Conservation (phyloP, 2,329 filamentous ascomycete species). For the Tolypocladium inflatum region DNA sequence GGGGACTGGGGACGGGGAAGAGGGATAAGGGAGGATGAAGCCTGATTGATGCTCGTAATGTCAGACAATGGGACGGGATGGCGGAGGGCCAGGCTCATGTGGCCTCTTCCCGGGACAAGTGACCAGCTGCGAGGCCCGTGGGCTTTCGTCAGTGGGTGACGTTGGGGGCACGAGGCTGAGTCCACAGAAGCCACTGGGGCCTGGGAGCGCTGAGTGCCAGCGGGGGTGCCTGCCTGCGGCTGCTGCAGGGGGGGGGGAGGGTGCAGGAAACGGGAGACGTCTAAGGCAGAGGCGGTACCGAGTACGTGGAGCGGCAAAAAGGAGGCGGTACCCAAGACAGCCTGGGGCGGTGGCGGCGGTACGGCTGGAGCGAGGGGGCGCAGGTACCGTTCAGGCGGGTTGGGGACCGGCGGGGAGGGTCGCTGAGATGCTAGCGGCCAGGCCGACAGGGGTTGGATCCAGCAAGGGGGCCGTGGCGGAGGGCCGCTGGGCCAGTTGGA, state of each 20-base stretch:
- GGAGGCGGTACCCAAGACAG: constrained; percentile 2
- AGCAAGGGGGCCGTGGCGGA: constrained; percentile 4
- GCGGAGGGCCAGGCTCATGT: constrained; percentile 18
- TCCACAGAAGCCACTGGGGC: constrained; percentile 8
- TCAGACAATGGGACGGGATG: constrained; percentile 8
- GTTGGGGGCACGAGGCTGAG: constrained; percentile 35
- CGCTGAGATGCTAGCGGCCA: constrained; percentile 10
- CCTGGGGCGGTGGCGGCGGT: constrained; percentile 1
- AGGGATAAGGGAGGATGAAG: constrained; percentile 7
- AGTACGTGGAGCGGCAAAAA: background rate
- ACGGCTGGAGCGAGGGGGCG: constrained; percentile 4
- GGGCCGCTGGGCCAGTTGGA: background rate
- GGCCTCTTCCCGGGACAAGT: constrained; percentile 15
- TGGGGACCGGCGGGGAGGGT: background rate
- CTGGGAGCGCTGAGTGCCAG: constrained; percentile 2
- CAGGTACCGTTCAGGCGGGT: constrained; percentile 3
- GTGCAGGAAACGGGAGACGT: background rate
- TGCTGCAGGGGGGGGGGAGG: background rate
- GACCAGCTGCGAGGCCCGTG: constrained; percentile 16
- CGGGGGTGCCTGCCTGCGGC: constrained; percentile 2
- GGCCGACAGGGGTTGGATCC: constrained; percentile 11
- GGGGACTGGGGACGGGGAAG: background rate
- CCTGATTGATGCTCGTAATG: constrained; percentile 1
- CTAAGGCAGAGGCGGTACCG: background rate
- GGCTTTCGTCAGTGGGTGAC: constrained; percentile 29